Conservation (phyloP, 2,329 filamentous ascomycete genomes). For the Penicillium expansum region DNA sequence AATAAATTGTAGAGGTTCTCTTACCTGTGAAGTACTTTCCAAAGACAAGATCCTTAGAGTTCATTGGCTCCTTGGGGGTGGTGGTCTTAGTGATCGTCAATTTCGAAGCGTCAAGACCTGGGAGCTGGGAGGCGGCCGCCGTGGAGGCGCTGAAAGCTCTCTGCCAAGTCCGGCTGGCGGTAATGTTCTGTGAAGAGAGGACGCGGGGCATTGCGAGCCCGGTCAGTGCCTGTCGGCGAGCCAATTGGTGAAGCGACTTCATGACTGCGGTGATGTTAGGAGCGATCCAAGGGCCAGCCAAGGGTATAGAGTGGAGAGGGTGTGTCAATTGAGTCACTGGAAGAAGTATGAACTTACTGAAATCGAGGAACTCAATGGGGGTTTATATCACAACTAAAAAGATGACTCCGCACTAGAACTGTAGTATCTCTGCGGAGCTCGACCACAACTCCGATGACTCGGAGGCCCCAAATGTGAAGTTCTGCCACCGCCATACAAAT, state of each 20-base stretch:
- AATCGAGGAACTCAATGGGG: slow-evolving; percentile 7
- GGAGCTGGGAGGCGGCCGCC: slow-evolving; percentile 43
- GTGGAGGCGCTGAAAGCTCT: slow-evolving; percentile 47
- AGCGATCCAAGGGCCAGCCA: slow-evolving; percentile 1
- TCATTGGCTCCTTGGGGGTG: slow-evolving; percentile 69
- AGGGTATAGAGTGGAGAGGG: not conserved
- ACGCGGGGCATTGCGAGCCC: slow-evolving; percentile 25
- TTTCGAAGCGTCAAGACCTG: slow-evolving; percentile 72
- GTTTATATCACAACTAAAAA: slow-evolving; percentile 21
- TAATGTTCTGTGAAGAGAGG: slow-evolving; percentile 23
- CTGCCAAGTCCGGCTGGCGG: slow-evolving; percentile 45
- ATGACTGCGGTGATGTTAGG: slow-evolving; percentile 21
- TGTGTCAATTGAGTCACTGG: slow-evolving; percentile 7
- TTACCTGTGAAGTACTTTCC: slow-evolving; percentile 85
- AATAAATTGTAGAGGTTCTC: not conserved
- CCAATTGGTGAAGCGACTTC: slow-evolving; percentile 38
- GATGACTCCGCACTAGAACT: slow-evolving; percentile 22
- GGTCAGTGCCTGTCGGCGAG: slow-evolving; percentile 31
- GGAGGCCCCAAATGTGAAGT: slow-evolving; percentile 4
- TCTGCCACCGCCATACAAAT: slow-evolving; percentile 14
- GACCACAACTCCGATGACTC: slow-evolving; percentile 28
- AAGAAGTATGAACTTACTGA: not conserved
- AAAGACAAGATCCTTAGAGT: slow-evolving; percentile 82
- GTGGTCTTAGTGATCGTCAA: slow-evolving; percentile 72
- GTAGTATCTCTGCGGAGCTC: slow-evolving; percentile 23